Base-by-base conservation (phyloP, 257 asterid genomes). In the Asclepias syriaca region DNA sequence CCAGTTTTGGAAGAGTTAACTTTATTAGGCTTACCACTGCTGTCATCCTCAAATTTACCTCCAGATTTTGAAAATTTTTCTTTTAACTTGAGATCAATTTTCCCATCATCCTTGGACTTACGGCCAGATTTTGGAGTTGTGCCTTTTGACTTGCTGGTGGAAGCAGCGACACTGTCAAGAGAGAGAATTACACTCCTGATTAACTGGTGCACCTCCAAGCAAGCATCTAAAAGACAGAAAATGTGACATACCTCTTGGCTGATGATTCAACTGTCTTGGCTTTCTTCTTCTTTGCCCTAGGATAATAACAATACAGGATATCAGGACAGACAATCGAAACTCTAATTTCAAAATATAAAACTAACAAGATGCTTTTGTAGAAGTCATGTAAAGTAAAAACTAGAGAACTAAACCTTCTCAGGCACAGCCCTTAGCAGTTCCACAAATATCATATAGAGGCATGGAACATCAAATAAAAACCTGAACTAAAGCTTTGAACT, bases 241-340 rank as follows among this genome's bases (percentile, higher is more conserved):
- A 53, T 14, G 6, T 18, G 51, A 71, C 48, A 34, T 51, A 89
- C 98, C 96, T 84, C 78, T 87, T 88, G 66, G 70, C 84, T 69
- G 87, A 82, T 66, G 82, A 53, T 77, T 82, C 94, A 66, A 50
- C 79, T 51, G 66, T 57, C 71, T 67, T 85, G 67, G 81, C 85
- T 83, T 81, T 93, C 87, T 83, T 84, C 80, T 77, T 88, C 82
- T 78, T 84, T 73, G 65, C 86, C 84, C 98, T 93, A 86, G 63
- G 63, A 54, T 34, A 70, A 77, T 37, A 80, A 63, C 8, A 63
- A 61, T 15, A 4, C 3, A 64, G 29, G 32, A 56, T 14, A 56
- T 56, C 32, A 56, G 21, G 61, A 21, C 24, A 8, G 15, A 22
- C 24, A 21, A 21, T n/a, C 14, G 22, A 14, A 56, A 56, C 29